Base-by-base conservation (phyloP, 306 rosid genomes). In the Acacia acuminata region DNA sequence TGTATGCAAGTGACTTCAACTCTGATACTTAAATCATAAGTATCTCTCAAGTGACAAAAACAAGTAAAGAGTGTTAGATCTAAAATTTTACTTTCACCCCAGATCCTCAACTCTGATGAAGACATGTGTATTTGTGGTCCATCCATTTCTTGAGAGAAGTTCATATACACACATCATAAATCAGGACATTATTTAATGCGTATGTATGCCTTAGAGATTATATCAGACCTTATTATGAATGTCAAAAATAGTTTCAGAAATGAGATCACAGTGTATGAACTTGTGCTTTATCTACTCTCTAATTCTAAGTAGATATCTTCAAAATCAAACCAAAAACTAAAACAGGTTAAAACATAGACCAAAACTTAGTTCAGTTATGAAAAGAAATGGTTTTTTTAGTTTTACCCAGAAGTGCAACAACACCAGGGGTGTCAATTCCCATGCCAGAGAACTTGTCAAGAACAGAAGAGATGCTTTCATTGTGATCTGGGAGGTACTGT, bases 401-500 rank as follows among this genome's bases (percentile, higher is more conserved):
- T 10, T 4, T 90, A 94, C 98, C 98, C 58, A 96, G 94, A 76
- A 96, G 86, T 45, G 99, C 93, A 69, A 96, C 99, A 3, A 96
- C 84, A 10, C 98, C 98, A 11, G 99, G 96, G 17, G 99, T 92
- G 82, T 94, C 86, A 69, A 96, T 89, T 66, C 98, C 98, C 80
- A 96, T 92, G 85, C 88, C 86, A 74, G 90, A 90, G 85, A 96
- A 96, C 77, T 89, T 90, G 5, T 92, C 97, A 86, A 96, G 99
- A 36, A 96, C 99, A 60, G 86, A 79, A 72, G 98, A 90, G 82
- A 96, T 96, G 88, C 94, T 92, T 53, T 96, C 99, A 53, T 96
- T 96, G 93, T 96, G 99, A 85, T 96, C 99, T 65, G 99, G 99
- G 17, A 96, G 97, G 86, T 86, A 96, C 24, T 85, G 68, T 84